phyloP scores from a whole-genome alignment of 306 rosid genomes.

The Medicago lupulina region DNA sequence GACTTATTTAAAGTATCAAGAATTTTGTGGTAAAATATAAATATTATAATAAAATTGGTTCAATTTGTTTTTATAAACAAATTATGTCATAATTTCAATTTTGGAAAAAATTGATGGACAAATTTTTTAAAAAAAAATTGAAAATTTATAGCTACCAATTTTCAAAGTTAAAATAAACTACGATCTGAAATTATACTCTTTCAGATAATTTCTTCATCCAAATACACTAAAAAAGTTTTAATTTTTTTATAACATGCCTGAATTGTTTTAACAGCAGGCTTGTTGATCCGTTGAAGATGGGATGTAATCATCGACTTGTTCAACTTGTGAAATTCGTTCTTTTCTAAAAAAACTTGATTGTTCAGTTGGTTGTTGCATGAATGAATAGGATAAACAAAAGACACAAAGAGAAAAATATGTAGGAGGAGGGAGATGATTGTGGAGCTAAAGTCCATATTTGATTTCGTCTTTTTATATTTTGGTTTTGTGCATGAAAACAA shows the following conservation, averaged over 20 bases:
- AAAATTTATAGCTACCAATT: too few relatives aligned
- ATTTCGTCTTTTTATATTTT: background rate
- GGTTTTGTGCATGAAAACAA: too few relatives aligned
- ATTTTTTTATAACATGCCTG: constrained; percentile 21
- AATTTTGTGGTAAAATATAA: too few relatives aligned
- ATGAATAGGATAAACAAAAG: constrained; percentile 53
- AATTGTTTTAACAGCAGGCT: constrained; percentile 69
- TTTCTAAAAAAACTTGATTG: background rate
- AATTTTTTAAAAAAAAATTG: too few relatives aligned
- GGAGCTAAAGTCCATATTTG: constrained; percentile 42
- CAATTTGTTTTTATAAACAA: too few relatives aligned
- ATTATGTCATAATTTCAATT: too few relatives aligned
- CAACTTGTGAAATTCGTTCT: background rate
- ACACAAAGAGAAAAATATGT: constrained; percentile 55
- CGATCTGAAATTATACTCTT: too few relatives aligned
- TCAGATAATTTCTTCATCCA: too few relatives aligned
- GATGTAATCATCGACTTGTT: background rate
- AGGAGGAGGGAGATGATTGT: constrained; percentile 24
- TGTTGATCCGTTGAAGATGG: background rate
- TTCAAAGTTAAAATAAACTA: too few relatives aligned
- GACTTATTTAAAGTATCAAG: too few relatives aligned
- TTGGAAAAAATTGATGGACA: too few relatives aligned
- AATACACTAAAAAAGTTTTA: background rate
- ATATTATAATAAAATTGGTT: too few relatives aligned
- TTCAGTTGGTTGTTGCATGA: constrained; percentile 17